Base-by-base conservation (phyloP, 805 yeast genomes). In the Osmozyma mogii region DNA sequence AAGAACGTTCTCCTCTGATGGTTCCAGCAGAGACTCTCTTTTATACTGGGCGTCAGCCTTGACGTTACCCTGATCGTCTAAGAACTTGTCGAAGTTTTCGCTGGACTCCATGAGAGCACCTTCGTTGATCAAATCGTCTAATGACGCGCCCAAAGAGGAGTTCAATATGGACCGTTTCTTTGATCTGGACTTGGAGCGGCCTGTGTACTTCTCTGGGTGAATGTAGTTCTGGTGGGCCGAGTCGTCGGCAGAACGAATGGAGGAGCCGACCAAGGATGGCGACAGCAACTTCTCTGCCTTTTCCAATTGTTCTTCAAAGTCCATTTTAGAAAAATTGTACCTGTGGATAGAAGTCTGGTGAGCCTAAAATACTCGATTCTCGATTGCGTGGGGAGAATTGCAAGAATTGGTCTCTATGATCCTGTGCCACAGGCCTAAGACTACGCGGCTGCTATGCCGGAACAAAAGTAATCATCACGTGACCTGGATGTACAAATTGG, bases 181-280 rank as follows among this genome's bases (percentile, higher is more conserved):
- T 28, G 25, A 16, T 32, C 34, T 27, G 29, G 37, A 27, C 22
- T 42, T 46, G 24, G 31, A 36, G 13, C 43, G 41, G 10, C 58
- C 57, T 16, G 48, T 52, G 38, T 52, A 53, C 39, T 61, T 59
- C 37, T 65, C 72, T 11, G 72, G 63, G 38, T 68, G 54, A 52
- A 61, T 57, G 45, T 60, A 60, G 44, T 64, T 59, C 32, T 66
- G 52, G 54, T 64, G 58, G 44, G 60, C 31, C 12, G 66, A 59
- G 41, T 64, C 70, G 43, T 64, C 70, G 15, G 69, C 69, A 2
- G 69, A 62, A 37, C 70, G 52, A 25, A 73, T 50, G 9, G 75
- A 63, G 6, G 71, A 54, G 8, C 79, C 79, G 17, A 72, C 68
- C 37, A 73, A 55, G 15, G 77, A 70, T 7, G 78, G 77, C 14